Conservation (phyloP, 2,329 filamentous ascomycete genomes). For the Cadophora sp. region DNA sequence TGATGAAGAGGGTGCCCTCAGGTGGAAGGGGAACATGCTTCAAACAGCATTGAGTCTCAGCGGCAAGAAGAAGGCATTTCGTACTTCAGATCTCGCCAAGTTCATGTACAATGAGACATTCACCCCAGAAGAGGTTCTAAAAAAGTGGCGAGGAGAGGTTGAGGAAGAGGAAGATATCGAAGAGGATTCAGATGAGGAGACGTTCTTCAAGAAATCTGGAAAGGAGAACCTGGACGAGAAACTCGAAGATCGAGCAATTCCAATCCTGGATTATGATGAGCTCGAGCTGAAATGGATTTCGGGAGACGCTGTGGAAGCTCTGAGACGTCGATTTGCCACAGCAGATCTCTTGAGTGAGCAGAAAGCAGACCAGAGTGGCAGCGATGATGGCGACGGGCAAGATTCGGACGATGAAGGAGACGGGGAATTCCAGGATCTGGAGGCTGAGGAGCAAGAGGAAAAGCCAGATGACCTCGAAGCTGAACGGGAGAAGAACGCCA, state of each 20-base stretch:
- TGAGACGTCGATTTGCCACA: slow-evolving; percentile 79
- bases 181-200: slow-evolving; percentile 57
- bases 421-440: slow-evolving; percentile 84
- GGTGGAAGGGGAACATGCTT: slow-evolving; percentile 89
- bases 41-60: slow-evolving; percentile 78
- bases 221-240: slow-evolving; percentile 72
- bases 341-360: slow-evolving; percentile 65
- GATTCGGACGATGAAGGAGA: slow-evolving; percentile 74
- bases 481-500: slow-evolving; percentile 89
- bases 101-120: slow-evolving; percentile 88
- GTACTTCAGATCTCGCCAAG: slow-evolving; percentile 81
- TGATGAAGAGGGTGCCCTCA: slow-evolving; percentile 73
- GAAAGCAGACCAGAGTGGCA: slow-evolving; percentile 56
- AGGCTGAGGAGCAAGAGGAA: slow-evolving; percentile 74
- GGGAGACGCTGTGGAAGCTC: slow-evolving; percentile 74
- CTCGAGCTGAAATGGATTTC: slow-evolving; percentile 87
- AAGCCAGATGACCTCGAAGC: slow-evolving; percentile 68
- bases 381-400: slow-evolving; percentile 52
- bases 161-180: slow-evolving; percentile 64
- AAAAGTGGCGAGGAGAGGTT: slow-evolving; percentile 78
- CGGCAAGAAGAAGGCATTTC: slow-evolving; percentile 72
- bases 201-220: slow-evolving; percentile 70
- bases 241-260: slow-evolving; percentile 79
- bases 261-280: slow-evolving; percentile 78
- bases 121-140: slow-evolving; percentile 75